Evolutionary conservation across 176 grass and related monocot genomes (phyloP), one percentile per base, ranked within the genome.

Genomic region (Phoenix roebelenii): DNA sequence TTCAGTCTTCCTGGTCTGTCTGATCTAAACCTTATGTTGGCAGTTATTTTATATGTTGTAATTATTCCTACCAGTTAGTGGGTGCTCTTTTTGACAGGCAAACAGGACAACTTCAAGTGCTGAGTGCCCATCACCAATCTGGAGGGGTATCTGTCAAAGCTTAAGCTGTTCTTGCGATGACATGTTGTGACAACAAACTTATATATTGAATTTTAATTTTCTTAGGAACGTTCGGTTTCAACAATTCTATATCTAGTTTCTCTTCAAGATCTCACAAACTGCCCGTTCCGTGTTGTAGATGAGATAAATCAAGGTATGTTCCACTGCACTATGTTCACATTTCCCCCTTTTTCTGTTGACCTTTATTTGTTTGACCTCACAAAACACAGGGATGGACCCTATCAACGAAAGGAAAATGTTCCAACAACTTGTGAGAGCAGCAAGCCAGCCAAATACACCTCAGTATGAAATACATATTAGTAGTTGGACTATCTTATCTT

Each of bases 341-440:
- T 44, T 12, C 12, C 35, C 30, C 30, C 22, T 53, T 52, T 16
- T 30, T 52, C 61, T 52, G 39, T 16, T 65, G 29, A 64, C 54
- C 49, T 18, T 25, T 18, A 59, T 18, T 35, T 22, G 49, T 22
- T 17, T 60, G 26, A 55, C 50, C 30, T 28, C 63, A 7, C 59
- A 55, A 75, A 58, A 60, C 73, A 52, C 59, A 97, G 93, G 93
- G 22, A 97, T 97, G 93, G 93, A 97, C 54, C 93, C 87, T n/a
- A 68, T 91, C 73, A 91, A 97, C 18, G 93, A 97, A 79, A 85
- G 93, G 73, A 97, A 97, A 68, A 97, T 91, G 93, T 97, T 97
- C 68, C 93, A 97, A 59, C 93, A 97, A 66, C 84, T 91, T 75
- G 92, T 97, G 5, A 85, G 93, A 80, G 87, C 93, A 24, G 84